These are phyloP conservation scores for Boletus pseudopeckii DNA, from an alignment of 768 basidiomycete species.

Conservation along the genomic window DNA sequence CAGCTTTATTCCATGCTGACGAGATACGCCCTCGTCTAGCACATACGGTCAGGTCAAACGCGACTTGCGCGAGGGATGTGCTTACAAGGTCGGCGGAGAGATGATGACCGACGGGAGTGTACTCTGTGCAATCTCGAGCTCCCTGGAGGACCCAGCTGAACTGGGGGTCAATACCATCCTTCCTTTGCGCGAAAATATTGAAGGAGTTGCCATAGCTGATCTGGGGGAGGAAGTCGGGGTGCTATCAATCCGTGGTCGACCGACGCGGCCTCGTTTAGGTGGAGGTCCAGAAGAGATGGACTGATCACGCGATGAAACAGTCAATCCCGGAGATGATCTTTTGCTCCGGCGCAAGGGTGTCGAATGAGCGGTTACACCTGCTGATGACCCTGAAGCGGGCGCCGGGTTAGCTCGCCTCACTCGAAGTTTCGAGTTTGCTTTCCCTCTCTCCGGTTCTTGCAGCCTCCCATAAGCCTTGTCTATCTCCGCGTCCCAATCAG, in stretches of 20 bases:
- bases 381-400: slow-evolving; percentile 9
- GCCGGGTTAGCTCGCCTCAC: slow-evolving; percentile 13
- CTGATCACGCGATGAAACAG: slow-evolving; percentile 9
- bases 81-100: slow-evolving; percentile 24
- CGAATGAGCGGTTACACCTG: neutral
- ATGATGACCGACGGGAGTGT: slow-evolving; percentile 17
- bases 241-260: slow-evolving; percentile 5
- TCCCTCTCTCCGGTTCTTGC: slow-evolving; percentile 29
- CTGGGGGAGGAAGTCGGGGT: slow-evolving; percentile 10
- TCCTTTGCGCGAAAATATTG: slow-evolving; percentile 6
- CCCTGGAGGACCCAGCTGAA: slow-evolving; percentile 14
- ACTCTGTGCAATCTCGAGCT: neutral
- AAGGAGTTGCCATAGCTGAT: neutral
- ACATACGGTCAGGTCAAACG: slow-evolving; percentile 1
- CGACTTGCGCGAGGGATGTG: neutral
- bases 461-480: slow-evolving; percentile 14
- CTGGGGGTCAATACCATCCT: neutral
- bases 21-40: slow-evolving; percentile 27
- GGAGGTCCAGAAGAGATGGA: slow-evolving; percentile 12
- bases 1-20: slow-evolving; percentile 30
- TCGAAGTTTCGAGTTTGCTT: slow-evolving; percentile 21
- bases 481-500: slow-evolving; percentile 28
- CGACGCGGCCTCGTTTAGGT: slow-evolving; percentile 1
- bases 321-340: slow-evolving; percentile 13
- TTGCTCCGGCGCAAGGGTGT: slow-evolving; percentile 5